Evolutionary conservation across 2,329 filamentous ascomycete species (phyloP).

Genomic region (Aureobasidium sp.): DNA sequence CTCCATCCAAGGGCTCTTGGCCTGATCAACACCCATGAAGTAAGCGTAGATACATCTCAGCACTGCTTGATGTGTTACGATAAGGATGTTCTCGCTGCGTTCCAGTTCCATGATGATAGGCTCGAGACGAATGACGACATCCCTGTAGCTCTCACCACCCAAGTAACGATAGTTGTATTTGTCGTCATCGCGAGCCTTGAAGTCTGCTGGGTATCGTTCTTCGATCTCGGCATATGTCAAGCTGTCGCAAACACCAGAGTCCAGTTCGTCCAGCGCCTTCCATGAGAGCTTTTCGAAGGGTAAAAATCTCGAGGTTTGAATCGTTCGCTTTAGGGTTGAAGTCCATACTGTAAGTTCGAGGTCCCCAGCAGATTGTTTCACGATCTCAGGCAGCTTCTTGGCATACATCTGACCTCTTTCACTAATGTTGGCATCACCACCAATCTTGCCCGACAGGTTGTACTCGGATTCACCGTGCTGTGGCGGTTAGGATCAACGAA

Average conservation of each 20-base stretch:
- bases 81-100: slow-evolving; percentile 91
- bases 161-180: slow-evolving; percentile 99
- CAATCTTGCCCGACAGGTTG: slow-evolving; percentile 85
- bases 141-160: slow-evolving; percentile 89
- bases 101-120: slow-evolving; percentile 99
- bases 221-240: slow-evolving; percentile 96
- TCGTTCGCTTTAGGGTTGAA: slow-evolving; percentile 73
- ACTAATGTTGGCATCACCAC: slow-evolving; percentile 83
- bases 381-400: slow-evolving; percentile 72
- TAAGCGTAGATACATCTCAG: slow-evolving; percentile 97
- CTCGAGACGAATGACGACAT: slow-evolving; percentile 94
- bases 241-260: slow-evolving; percentile 92
- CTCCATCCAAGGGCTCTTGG: slow-evolving; percentile 95
- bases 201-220: slow-evolving; percentile 85
- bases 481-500: background rate
- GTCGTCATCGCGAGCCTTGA: slow-evolving; percentile 89
- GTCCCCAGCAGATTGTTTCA: slow-evolving; percentile 79
- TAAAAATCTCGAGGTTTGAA: slow-evolving; percentile 81
- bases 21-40: slow-evolving; percentile 95
- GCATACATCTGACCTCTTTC: slow-evolving; percentile 83
- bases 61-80: slow-evolving; percentile 96
- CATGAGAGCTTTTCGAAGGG: slow-evolving; percentile 94
- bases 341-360: slow-evolving; percentile 66
- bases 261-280: slow-evolving; percentile 97
- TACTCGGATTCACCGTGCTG: slow-evolving; percentile 84